Conservation (phyloP, 2,329 filamentous ascomycete species). For the Lasiodiplodia sp. region DNA sequence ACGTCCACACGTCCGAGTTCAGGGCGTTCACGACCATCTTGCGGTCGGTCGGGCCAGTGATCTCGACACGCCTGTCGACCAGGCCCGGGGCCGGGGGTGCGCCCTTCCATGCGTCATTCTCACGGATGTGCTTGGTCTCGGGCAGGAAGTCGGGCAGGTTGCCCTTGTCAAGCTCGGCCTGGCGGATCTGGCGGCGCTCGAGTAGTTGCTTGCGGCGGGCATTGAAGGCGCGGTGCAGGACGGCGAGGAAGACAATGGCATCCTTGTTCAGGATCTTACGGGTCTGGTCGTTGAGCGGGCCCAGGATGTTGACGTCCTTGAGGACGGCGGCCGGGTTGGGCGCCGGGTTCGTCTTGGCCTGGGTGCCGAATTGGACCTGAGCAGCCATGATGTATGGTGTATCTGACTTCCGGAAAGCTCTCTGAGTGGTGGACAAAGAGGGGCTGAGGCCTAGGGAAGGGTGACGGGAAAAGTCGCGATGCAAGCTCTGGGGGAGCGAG, state of each 20-base stretch:
- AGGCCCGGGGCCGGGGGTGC: constrained; percentile 90
- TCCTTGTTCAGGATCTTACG: constrained; percentile 92
- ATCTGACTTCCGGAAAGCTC: constrained; percentile 8
- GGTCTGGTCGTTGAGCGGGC: constrained; percentile 76
- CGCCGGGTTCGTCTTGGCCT: constrained; percentile 61
- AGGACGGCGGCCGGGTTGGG: constrained; percentile 75
- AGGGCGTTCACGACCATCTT: constrained; percentile 99
- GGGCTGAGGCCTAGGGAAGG: constrained; percentile 9
- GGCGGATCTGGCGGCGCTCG: constrained; percentile 83
- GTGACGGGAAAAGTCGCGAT: constrained; percentile 22
- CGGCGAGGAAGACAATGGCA: constrained; percentile 88
- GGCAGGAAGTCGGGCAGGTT: constrained; percentile 90
- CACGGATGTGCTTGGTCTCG: constrained; percentile 93
- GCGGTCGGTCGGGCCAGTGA: constrained; percentile 94
- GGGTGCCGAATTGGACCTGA: constrained; percentile 28
- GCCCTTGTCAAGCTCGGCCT: constrained; percentile 92
- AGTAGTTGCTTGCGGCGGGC: constrained; percentile 84
- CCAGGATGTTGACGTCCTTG: constrained; percentile 86
- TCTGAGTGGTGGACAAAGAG: constrained; percentile 8
- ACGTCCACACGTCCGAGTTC: constrained; percentile 96
- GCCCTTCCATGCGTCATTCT: constrained; percentile 92
- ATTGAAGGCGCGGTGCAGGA: constrained; percentile 96
- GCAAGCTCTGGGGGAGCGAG: constrained; percentile 1
- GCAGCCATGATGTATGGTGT: constrained; percentile 21
- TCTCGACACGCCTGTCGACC: constrained; percentile 93